Conservation (phyloP, 805 yeast genomes). For the Kodamaea hsintzibuensis region DNA sequence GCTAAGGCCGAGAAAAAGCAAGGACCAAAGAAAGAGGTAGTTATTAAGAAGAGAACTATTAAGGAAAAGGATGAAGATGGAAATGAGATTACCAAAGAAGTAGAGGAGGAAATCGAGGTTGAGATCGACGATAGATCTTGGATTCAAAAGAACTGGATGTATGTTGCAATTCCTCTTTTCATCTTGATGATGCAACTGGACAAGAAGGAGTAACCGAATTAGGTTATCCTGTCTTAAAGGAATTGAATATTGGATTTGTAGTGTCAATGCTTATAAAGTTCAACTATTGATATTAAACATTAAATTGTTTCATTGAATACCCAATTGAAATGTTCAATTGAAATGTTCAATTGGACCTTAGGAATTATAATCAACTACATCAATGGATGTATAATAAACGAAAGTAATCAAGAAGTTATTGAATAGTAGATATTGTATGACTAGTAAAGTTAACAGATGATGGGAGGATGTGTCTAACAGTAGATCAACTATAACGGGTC, state of each 20-base stretch:
- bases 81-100: conserved; percentile 20
- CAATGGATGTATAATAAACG: neutral
- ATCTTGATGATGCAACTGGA: conserved; percentile 34
- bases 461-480: too few relatives aligned
- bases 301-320: too few relatives aligned
- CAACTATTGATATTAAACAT: too few relatives aligned
- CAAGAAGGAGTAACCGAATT: conserved; percentile 1
- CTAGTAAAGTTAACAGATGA: too few relatives aligned
- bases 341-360: too few relatives aligned
- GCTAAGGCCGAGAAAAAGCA: conserved; percentile 7
- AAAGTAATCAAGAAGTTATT: neutral
- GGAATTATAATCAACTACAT: neutral
- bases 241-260: neutral
- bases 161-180: conserved; percentile 49
- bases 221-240: neutral
- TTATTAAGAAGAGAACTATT: conserved; percentile 18
- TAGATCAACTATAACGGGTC: too few relatives aligned
- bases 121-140: conserved; percentile 41
- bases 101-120: conserved; percentile 22
- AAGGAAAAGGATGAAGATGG: conserved; percentile 25
- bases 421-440: too few relatives aligned
- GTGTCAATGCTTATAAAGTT: too few relatives aligned
- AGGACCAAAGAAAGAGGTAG: conserved; percentile 14
- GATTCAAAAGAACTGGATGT: conserved; percentile 64
- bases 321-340: too few relatives aligned